These are phyloP conservation scores for Entomortierella beljakovae DNA, from an alignment of 192 early-diverging fungal species.

Conservation along the genomic window DNA sequence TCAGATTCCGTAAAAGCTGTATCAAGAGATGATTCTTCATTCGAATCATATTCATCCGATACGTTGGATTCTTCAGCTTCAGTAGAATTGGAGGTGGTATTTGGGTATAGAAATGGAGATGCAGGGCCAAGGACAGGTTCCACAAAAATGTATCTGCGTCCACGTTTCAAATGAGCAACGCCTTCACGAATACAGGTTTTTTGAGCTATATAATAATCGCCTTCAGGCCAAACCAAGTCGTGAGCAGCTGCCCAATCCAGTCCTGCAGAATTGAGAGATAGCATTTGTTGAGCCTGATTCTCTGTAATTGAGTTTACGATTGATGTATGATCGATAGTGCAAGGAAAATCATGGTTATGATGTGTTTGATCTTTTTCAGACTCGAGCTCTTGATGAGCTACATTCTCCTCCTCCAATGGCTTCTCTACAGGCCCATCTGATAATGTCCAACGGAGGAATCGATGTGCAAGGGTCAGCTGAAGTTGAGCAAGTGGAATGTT, in stretches of 20 bases:
- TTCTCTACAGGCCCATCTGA: slow-evolving; percentile 5
- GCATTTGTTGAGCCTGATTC: slow-evolving; percentile 11
- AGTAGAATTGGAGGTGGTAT: slow-evolving; percentile 10
- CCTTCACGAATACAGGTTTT: slow-evolving; percentile 50
- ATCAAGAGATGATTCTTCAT: neutral
- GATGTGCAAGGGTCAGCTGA: slow-evolving; percentile 32
- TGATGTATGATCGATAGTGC: slow-evolving; percentile 15
- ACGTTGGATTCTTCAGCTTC: neutral
- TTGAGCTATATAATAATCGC: slow-evolving; percentile 48
- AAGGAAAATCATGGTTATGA: neutral
- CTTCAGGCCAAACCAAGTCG: slow-evolving; percentile 43
- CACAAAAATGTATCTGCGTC: slow-evolving; percentile 49
- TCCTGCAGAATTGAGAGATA: slow-evolving; percentile 5
- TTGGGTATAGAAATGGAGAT: slow-evolving; percentile 39
- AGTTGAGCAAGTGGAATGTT: slow-evolving; percentile 39
- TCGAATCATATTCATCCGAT: slow-evolving; percentile 4
- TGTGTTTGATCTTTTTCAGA: neutral
- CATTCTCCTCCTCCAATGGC: neutral
- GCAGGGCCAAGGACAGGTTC: slow-evolving; percentile 50
- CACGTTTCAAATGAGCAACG: slow-evolving; percentile 47
- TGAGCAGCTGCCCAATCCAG: slow-evolving; percentile 32
- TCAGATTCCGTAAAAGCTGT: neutral
- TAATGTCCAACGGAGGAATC: slow-evolving; percentile 31
- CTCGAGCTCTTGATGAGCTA: neutral
- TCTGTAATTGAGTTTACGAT: neutral